A percentile compares a stretch with the other conserved stretches of the same genome.
phyloP scores from a whole-genome alignment of 1,139 yeast genomes.

The Hansenula lynferdii region DNA sequence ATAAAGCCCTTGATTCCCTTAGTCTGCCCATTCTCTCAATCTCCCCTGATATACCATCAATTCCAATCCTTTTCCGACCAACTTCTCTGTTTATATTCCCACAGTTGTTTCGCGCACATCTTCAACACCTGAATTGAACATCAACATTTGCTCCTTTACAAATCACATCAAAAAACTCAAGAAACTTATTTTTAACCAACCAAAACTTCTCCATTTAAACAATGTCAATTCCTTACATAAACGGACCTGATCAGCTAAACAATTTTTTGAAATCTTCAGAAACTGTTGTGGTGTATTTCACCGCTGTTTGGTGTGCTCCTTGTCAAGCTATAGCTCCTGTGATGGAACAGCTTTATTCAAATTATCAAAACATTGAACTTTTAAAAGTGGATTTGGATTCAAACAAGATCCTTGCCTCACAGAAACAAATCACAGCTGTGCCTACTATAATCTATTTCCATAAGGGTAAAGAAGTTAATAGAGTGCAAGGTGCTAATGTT shows the following conservation, averaged over 20 bases:
- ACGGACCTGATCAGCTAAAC: constrained; percentile 28
- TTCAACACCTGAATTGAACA: too few species aligned
- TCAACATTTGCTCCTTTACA: not conserved
- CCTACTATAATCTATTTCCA: constrained; percentile 46
- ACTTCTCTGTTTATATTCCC: too few species aligned
- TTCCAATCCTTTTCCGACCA: too few species aligned
- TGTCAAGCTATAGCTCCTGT: constrained; percentile 48
- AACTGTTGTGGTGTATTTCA: constrained; percentile 45
- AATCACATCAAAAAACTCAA: not conserved
- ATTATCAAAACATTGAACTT: constrained; percentile 36
- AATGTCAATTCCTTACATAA: constrained; percentile 14
- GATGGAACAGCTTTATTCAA: constrained; percentile 36
- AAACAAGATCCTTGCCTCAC: constrained; percentile 33
- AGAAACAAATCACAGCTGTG: constrained; percentile 34
- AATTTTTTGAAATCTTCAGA: constrained; percentile 29
- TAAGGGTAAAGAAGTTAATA: constrained; percentile 30
- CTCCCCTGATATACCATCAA: too few species aligned
- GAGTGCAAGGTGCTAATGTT: constrained; percentile 41
- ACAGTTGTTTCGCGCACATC: too few species aligned
- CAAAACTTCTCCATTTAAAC: not conserved
- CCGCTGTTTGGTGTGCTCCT: constrained; percentile 60
- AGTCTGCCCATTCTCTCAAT: too few species aligned
- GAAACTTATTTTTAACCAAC: too few species aligned
- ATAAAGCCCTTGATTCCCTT: too few species aligned
- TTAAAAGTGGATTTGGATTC: constrained; percentile 45